A percentile compares a stretch with the other conserved stretches of the same genome.
Evolutionary conservation across 2,329 filamentous ascomycete species (phyloP).

Genomic region (Allantophomopsis lycopodina): DNA sequence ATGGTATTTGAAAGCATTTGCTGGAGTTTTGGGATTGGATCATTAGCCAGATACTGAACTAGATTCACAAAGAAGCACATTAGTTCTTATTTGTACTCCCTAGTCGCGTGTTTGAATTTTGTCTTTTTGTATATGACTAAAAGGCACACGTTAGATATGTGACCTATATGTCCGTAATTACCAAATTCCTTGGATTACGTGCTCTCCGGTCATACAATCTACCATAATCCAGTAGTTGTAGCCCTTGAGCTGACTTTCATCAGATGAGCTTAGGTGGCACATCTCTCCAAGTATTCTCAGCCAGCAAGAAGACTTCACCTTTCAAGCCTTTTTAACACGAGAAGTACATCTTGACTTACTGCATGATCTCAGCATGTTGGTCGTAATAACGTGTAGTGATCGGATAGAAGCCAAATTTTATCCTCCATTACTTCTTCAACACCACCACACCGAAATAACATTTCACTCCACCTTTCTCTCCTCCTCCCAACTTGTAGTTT

Average conservation of each 20-base stretch:
- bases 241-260: too few relatives aligned
- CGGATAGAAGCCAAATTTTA: too few relatives aligned
- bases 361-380: too few relatives aligned
- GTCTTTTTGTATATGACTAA: too few relatives aligned
- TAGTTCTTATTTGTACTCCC: too few relatives aligned
- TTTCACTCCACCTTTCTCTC: background rate
- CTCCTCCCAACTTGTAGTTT: slow-evolving; percentile 49
- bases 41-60: background rate
- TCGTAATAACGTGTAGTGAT: too few relatives aligned
- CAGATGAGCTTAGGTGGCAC: too few relatives aligned
- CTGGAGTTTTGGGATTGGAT: background rate
- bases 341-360: background rate
- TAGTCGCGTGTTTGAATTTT: background rate
- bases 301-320: background rate
- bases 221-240: background rate
- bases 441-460: too few relatives aligned
- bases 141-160: background rate
- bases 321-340: background rate
- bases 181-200: background rate
- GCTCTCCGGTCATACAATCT: background rate
- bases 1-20: background rate
- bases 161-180: background rate
- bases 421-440: background rate
- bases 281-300: background rate
- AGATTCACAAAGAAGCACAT: too few relatives aligned